A percentile compares a stretch with the other conserved stretches of the same genome.
These are phyloP conservation scores for Solanum phureja DNA, from an alignment of 257 asterid species.

Conservation along the genomic window DNA sequence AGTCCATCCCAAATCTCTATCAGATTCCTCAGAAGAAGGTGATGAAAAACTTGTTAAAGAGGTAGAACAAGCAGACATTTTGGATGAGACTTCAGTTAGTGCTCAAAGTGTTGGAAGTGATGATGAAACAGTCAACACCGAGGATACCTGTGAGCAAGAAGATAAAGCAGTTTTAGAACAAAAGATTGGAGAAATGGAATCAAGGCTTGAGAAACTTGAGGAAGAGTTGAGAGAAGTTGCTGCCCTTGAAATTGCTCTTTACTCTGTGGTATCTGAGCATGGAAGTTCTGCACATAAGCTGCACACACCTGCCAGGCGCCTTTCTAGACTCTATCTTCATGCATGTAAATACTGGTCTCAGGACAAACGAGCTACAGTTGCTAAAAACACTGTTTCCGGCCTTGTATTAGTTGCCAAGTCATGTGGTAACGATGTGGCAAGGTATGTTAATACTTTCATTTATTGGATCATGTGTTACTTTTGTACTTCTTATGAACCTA, in stretches of 20 bases:
- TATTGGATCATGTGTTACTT: neutral
- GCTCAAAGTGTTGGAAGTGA: slow-evolving; percentile 36
- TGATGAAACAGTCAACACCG: slow-evolving; percentile 30
- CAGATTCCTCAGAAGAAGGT: slow-evolving; percentile 45
- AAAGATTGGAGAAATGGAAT: slow-evolving; percentile 78
- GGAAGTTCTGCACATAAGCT: slow-evolving; percentile 90
- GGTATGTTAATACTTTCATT: slow-evolving; percentile 35
- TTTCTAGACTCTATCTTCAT: slow-evolving; percentile 67
- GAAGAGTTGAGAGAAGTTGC: slow-evolving; percentile 93
- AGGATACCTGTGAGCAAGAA: slow-evolving; percentile 27
- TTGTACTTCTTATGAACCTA: slow-evolving; percentile 6
- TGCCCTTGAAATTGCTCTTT: slow-evolving; percentile 82
- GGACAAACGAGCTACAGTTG: slow-evolving; percentile 70
- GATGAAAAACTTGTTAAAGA: slow-evolving; percentile 36
- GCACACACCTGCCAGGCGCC: slow-evolving; percentile 94
- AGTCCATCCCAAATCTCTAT: slow-evolving; percentile 53
- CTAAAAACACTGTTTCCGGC: slow-evolving; percentile 79
- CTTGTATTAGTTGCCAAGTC: slow-evolving; percentile 81
- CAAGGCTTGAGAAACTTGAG: slow-evolving; percentile 61
- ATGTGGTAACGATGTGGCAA: slow-evolving; percentile 84
- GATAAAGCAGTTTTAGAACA: slow-evolving; percentile 29
- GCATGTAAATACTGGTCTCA: slow-evolving; percentile 84
- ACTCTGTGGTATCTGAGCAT: slow-evolving; percentile 93
- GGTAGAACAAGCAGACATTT: slow-evolving; percentile 27
- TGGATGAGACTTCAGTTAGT: slow-evolving; percentile 39